Evolutionary conservation across 306 rosid species (phyloP).

Genomic region (Phaseolus lunatus): DNA sequence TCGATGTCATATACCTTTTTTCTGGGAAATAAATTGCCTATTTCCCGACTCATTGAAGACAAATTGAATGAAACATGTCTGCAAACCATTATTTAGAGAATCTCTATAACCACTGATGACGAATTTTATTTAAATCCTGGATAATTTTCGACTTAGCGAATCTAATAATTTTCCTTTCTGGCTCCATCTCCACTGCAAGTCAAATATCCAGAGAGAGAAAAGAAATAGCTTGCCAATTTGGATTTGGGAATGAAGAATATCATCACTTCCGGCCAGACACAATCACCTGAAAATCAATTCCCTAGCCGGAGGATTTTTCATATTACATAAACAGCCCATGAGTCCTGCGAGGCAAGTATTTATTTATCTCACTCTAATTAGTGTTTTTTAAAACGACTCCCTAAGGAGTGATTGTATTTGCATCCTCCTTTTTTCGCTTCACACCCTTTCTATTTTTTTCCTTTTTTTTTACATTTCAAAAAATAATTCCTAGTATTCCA

Average conservation of each 20-base stretch:
- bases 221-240: neutral
- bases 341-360: slow-evolving; percentile 26
- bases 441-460: neutral
- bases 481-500: neutral
- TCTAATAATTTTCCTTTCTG: neutral
- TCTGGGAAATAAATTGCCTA: slow-evolving; percentile 39
- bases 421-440: neutral
- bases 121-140: slow-evolving; percentile 10
- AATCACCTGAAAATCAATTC: slow-evolving; percentile 41
- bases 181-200: neutral
- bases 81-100: neutral
- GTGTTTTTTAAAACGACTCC: neutral
- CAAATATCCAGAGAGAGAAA: neutral
- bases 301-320: slow-evolving; percentile 31
- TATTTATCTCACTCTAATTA: slow-evolving; percentile 10
- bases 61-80: slow-evolving; percentile 32
- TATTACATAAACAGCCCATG: slow-evolving; percentile 38
- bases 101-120: neutral
- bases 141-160: neutral
- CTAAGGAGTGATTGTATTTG: neutral
- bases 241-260: slow-evolving; percentile 8
- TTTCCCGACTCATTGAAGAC: slow-evolving; percentile 40
- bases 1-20: slow-evolving; percentile 27
- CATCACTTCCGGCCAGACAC: slow-evolving; percentile 32
- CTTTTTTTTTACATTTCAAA: neutral